phyloP scores from a whole-genome alignment of 2,329 filamentous ascomycete genomes.

The Fusarium pininemorale region DNA sequence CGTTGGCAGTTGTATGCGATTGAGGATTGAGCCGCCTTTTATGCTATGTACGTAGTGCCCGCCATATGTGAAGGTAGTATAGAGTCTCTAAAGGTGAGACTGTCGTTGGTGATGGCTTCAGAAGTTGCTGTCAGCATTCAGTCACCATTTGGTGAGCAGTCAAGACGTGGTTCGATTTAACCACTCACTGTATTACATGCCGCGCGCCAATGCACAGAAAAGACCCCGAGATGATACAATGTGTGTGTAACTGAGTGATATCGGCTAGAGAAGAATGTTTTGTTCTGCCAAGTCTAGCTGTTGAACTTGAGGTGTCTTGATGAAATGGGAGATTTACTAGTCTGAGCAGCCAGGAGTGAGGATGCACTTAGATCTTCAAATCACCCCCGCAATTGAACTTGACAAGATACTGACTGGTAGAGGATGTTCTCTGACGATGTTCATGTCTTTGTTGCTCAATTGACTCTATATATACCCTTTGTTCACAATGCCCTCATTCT shows the following conservation, averaged over 20 bases:
- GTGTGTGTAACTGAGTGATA: neutral
- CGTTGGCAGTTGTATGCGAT: neutral
- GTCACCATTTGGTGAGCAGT: neutral
- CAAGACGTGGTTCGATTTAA: neutral
- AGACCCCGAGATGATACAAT: neutral
- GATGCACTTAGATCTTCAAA: fast-evolving
- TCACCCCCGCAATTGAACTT: neutral
- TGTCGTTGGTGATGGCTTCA: neutral
- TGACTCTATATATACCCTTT: neutral
- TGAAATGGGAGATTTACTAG: neutral
- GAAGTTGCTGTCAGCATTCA: neutral
- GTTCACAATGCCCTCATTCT: neutral
- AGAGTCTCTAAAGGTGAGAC: fast-evolving
- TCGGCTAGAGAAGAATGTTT: neutral
- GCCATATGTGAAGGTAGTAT: too few relatives aligned
- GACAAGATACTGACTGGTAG: neutral
- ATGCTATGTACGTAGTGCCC: too few relatives aligned
- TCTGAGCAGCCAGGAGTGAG: fast-evolving
- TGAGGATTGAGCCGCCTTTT: too few relatives aligned
- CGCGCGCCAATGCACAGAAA: neutral
- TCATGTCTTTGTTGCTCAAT: neutral
- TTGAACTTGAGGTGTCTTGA: neutral
- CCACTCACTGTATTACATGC: neutral
- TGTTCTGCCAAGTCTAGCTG: too few relatives aligned
- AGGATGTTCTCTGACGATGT: too few relatives aligned